Conservation (phyloP, 208 protist genomes). For the Leishmania major region DNA sequence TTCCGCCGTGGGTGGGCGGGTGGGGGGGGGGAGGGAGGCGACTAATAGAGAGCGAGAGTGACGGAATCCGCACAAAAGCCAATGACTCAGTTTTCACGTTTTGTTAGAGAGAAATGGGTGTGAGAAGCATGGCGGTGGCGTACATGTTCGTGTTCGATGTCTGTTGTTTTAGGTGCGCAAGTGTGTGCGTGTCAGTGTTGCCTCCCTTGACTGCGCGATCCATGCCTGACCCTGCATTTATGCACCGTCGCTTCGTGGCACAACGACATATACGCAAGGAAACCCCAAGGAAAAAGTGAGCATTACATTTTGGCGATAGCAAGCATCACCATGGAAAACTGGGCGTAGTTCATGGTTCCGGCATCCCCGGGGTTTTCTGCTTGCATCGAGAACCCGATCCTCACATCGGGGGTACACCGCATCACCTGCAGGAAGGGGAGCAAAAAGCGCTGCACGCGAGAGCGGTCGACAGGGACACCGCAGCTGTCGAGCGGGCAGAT, state of each 20-base stretch:
- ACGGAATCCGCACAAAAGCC: background rate
- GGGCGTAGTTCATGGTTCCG: slow-evolving; percentile 72
- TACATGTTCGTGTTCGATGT: background rate
- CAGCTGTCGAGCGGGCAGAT: slow-evolving; percentile 68
- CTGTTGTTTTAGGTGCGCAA: background rate
- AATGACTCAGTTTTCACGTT: background rate
- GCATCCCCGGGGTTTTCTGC: background rate
- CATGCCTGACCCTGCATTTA: background rate
- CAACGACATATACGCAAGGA: background rate
- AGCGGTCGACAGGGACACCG: slow-evolving; percentile 58
- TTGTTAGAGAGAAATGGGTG: background rate
- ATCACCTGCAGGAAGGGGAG: slow-evolving; percentile 35
- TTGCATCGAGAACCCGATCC: background rate
- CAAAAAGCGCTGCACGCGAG: slow-evolving; percentile 31
- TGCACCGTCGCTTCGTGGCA: background rate
- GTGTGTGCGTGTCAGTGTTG: background rate
- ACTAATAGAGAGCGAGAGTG: background rate
- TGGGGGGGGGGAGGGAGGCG: too few relatives aligned
- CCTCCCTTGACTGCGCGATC: background rate
- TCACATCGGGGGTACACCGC: background rate
- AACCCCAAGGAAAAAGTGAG: background rate
- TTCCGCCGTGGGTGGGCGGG: background rate
- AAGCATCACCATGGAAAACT: slow-evolving; percentile 90
- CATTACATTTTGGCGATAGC: slow-evolving; percentile 67
- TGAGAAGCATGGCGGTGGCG: too few relatives aligned